Conservation (phyloP, 2,329 filamentous ascomycete species). For the Mariannaea elegans region DNA sequence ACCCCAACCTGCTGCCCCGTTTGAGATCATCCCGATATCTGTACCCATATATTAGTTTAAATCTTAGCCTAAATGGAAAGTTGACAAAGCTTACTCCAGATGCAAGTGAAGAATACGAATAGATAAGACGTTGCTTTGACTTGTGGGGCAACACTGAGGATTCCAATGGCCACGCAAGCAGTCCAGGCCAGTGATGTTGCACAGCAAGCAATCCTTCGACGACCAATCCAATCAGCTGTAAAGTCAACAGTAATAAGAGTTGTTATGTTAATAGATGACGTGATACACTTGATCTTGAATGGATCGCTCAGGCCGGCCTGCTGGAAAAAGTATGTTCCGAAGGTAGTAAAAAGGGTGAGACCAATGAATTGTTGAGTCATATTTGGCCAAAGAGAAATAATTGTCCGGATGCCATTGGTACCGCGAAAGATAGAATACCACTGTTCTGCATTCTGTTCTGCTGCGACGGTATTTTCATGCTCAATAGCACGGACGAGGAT, state of each 20-base stretch:
- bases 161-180: conserved; percentile 19
- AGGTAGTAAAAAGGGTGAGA: conserved; percentile 47
- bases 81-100: conserved; percentile 24
- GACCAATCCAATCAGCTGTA: conserved; percentile 18
- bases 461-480: conserved; percentile 37
- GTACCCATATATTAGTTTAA: neutral
- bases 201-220: conserved; percentile 21
- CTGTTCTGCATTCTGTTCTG: conserved; percentile 33
- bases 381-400: conserved; percentile 43
- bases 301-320: conserved; percentile 42
- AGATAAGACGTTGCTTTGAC: conserved; percentile 18
- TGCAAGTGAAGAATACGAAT: conserved; percentile 20
- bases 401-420: conserved; percentile 40
- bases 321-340: conserved; percentile 58
- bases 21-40: conserved; percentile 13
- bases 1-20: conserved; percentile 39
- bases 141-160: conserved; percentile 20
- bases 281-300: conserved; percentile 34
- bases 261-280: conserved; percentile 29
- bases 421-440: conserved; percentile 44
- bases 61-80: neutral
- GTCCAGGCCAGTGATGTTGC: conserved; percentile 26
- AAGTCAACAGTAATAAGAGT: conserved; percentile 22
- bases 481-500: conserved; percentile 32
- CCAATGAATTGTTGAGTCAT: conserved; percentile 33